Evolutionary conservation across 371 early-diverging fungal species (phyloP).

Genomic region (Parasitella parasitica): DNA sequence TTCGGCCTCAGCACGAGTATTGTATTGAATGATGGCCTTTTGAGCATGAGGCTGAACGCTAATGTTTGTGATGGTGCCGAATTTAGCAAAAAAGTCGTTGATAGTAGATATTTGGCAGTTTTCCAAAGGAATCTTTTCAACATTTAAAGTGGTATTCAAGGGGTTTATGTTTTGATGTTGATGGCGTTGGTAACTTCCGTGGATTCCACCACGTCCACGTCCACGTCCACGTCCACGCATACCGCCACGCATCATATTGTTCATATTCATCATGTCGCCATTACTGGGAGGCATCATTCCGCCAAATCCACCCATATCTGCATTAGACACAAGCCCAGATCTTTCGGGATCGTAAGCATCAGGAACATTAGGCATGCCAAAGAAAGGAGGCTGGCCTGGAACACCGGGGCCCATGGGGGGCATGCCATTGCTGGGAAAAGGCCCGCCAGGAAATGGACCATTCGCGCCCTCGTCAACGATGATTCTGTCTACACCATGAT

Average conservation of each 20-base stretch:
- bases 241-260: constrained; percentile 16
- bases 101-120: constrained; percentile 62
- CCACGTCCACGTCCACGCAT: constrained; percentile 15
- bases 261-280: constrained; percentile 5
- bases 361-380: constrained; percentile 17
- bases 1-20: constrained; percentile 63
- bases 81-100: constrained; percentile 72
- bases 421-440: constrained; percentile 22
- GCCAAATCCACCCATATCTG: constrained; percentile 3
- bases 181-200: constrained; percentile 23
- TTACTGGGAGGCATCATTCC: constrained; percentile 11
- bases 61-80: constrained; percentile 75
- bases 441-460: constrained; percentile 20
- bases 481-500: constrained; percentile 76
- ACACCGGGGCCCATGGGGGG: constrained; percentile 13
- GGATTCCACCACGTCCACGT: constrained; percentile 36
- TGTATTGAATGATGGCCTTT: constrained; percentile 70
- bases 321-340: constrained; percentile 25
- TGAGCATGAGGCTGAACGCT: constrained; percentile 52
- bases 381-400: constrained; percentile 20
- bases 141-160: constrained; percentile 57
- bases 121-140: constrained; percentile 79
- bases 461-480: constrained; percentile 62
- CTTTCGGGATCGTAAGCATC: constrained; percentile 57
- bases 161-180: constrained; percentile 21